A percentile compares a stretch with the other conserved stretches of the same genome.
These are phyloP conservation scores for Heracleum sosnowskyi DNA, from an alignment of 129 eudicot genomes.

Conservation along the genomic window DNA sequence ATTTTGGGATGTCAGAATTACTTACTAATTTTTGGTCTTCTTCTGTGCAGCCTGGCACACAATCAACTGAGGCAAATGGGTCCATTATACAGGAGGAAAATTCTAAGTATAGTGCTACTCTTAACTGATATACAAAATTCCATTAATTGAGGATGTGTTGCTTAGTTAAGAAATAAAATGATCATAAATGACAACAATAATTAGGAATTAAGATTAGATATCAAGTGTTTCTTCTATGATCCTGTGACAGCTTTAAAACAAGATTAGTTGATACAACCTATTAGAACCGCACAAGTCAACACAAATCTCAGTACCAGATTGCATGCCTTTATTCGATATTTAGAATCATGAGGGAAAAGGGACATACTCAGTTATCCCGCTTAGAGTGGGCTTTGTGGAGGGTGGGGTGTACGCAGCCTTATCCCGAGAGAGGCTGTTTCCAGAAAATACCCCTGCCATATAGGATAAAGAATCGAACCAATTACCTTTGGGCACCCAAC, in stretches of 20 bases:
- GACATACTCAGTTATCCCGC: too few relatives aligned
- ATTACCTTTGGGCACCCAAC: too few relatives aligned
- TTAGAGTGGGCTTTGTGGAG: too few relatives aligned
- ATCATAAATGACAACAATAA: background rate
- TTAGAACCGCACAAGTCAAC: background rate
- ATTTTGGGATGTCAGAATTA: background rate
- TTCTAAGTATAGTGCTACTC: constrained; percentile 48
- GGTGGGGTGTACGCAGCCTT: too few relatives aligned
- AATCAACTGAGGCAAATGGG: constrained; percentile 33
- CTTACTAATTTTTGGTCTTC: constrained; percentile 8
- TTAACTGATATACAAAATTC: constrained; percentile 4
- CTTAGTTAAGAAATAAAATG: background rate
- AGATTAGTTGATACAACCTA: background rate
- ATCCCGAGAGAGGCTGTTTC: too few relatives aligned
- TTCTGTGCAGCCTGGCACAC: constrained; percentile 53
- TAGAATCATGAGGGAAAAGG: background rate
- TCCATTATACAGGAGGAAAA: constrained; percentile 48
- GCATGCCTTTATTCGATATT: background rate
- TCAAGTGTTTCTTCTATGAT: background rate
- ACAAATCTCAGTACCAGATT: background rate
- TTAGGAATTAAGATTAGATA: background rate
- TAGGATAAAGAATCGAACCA: too few relatives aligned
- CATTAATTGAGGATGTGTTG: background rate
- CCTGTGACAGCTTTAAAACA: background rate
- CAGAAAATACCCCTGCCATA: too few relatives aligned